Evolutionary conservation across 768 basidiomycete genomes (phyloP), one percentile per base, ranked within the genome.

Genomic region (Podaxis sp.): DNA sequence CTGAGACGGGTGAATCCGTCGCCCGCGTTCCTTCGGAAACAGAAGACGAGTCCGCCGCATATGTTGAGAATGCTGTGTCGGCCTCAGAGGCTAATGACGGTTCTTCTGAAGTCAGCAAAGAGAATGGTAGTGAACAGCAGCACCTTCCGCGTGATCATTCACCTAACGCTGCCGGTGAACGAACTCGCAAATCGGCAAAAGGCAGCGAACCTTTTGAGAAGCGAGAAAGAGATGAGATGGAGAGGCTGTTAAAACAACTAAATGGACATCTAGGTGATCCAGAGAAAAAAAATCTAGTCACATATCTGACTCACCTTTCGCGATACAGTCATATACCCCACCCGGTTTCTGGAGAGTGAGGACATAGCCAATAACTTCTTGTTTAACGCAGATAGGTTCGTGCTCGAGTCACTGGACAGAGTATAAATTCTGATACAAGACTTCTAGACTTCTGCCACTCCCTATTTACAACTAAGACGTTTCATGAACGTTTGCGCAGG

Each of bases 361-460:
- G 94, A 96, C 71, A 80, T 86, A 1, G 88, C 90, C 5, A 90
- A 96, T 66, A 98, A 99, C 73, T 96, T 97, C 78, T 76, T 97
- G 64, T 96, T 96, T 77, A 93, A 91, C 70, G 85, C 93, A 30
- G 95, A 96, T 70, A 82, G 84, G 90, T 89, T 65, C 63, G 82
- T 72, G 15, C 50, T 37, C 37, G 52, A 54, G 17, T 51, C 30
- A 13, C 12, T 37, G 5, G 20, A 8, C 11, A 26, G 48, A 22
- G 6, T 41, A 10, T 20, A 24, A 38, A 55, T 33, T 2, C 62
- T 63, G 15, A 66, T 30, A 33, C 30, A 28, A 33, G 50, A 49
- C 36, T 36, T 58, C 20, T 61, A 88, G 91, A 68, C 66, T 93
- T 57, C 67, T 92, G 67, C 91, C 91, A 0, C 73, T 93, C 37